Evolutionary conservation across 768 basidiomycete species (phyloP).

Genomic region (Chalciporus pseudorubinellus): DNA sequence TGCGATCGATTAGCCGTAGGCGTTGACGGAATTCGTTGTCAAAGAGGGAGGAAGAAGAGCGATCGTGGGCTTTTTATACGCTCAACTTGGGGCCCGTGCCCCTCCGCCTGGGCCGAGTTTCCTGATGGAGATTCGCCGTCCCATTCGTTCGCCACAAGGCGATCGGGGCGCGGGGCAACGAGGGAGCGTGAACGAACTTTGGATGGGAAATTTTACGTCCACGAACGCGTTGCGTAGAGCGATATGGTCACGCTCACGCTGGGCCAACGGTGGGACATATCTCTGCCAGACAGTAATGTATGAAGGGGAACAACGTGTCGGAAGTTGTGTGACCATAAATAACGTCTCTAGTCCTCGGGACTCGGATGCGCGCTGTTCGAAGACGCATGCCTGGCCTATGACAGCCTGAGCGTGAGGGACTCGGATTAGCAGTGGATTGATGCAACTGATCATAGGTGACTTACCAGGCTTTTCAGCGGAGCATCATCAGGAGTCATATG

Average conservation of each 20-base stretch:
- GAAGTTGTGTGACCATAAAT: not conserved
- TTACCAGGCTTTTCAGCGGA: too few relatives aligned
- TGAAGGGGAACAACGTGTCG: not conserved
- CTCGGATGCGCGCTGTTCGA: not conserved
- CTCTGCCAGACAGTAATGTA: not conserved
- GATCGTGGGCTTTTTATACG: too few relatives aligned
- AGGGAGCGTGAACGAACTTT: not conserved
- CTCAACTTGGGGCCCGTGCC: too few relatives aligned
- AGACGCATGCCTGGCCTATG: not conserved
- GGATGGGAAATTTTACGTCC: not conserved
- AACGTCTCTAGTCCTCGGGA: not conserved
- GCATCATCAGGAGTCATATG: too few relatives aligned
- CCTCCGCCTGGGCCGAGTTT: not conserved
- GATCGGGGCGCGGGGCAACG: not conserved
- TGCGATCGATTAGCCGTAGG: too few relatives aligned
- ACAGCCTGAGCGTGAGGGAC: too few relatives aligned
- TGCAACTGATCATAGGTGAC: not conserved
- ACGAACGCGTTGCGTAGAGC: not conserved
- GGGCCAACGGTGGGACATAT: not conserved
- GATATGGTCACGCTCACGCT: not conserved
- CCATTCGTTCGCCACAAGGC: not conserved
- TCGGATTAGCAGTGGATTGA: not conserved
- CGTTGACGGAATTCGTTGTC: too few relatives aligned
- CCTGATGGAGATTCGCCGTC: not conserved
- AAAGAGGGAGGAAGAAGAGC: too few relatives aligned